Conservation (phyloP, 345 rosid species). For the Rhodomyrtus tomentosa region DNA sequence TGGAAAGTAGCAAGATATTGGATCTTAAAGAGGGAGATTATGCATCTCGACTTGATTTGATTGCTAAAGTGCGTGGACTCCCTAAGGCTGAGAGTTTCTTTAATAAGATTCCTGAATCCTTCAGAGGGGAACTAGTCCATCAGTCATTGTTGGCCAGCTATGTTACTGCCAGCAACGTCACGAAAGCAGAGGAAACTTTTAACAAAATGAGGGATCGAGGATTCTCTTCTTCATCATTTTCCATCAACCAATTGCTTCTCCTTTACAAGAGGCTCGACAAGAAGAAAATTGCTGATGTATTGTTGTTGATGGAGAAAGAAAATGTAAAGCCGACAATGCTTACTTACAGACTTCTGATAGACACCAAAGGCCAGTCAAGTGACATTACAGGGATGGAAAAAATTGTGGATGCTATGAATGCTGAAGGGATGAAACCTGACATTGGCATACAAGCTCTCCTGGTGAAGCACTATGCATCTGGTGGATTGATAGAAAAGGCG, state of each 20-base stretch:
- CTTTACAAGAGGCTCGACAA: conserved; percentile 74
- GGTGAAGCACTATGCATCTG: conserved; percentile 59
- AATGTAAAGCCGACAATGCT: conserved; percentile 56
- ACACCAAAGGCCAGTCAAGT: conserved; percentile 61
- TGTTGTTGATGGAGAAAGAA: conserved; percentile 88
- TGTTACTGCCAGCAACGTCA: conserved; percentile 30
- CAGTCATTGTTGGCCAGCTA: conserved; percentile 64
- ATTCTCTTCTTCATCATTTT: conserved; percentile 48
- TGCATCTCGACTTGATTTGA: conserved; percentile 75
- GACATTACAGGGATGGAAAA: conserved; percentile 87
- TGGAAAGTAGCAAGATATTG: conserved; percentile 46
- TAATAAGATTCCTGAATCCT: conserved; percentile 53
- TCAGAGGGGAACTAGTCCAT: conserved; percentile 57
- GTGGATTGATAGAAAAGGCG: conserved; percentile 60
- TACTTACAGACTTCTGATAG: conserved; percentile 68
- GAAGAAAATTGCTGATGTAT: conserved; percentile 76
- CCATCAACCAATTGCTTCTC: conserved; percentile 89
- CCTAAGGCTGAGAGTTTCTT: conserved; percentile 60
- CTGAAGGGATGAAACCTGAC: conserved; percentile 69
- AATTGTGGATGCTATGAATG: conserved; percentile 74
- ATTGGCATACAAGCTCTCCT: conserved; percentile 22
- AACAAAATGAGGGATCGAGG: conserved; percentile 71
- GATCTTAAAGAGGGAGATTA: conserved; percentile 72
- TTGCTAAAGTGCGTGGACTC: conserved; percentile 63
- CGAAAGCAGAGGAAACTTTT: conserved; percentile 64